Conservation (phyloP, 352 stramenopile species). For the Blastocystis hominis region DNA sequence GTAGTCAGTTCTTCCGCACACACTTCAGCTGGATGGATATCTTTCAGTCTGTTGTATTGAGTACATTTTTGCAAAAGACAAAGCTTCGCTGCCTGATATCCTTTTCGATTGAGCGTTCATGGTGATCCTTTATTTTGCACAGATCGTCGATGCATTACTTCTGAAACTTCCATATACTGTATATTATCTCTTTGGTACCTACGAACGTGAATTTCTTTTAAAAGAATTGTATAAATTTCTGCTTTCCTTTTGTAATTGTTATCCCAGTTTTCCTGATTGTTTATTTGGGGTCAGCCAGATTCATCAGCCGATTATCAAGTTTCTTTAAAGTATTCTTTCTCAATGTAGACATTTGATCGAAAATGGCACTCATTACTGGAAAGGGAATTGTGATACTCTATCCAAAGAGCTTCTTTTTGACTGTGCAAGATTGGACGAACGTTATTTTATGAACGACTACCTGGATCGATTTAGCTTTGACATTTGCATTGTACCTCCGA, state of each 20-base stretch:
- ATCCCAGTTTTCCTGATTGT: slow-evolving; percentile 20
- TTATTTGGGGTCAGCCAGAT: background rate
- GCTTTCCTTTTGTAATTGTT: slow-evolving; percentile 40
- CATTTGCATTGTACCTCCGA: background rate
- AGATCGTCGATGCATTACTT: background rate
- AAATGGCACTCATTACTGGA: background rate
- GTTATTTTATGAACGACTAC: slow-evolving; percentile 1
- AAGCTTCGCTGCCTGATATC: background rate
- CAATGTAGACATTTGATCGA: background rate
- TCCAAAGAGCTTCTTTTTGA: background rate
- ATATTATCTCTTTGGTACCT: background rate
- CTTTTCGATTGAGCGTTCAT: background rate
- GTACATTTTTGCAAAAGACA: background rate
- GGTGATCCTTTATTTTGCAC: background rate
- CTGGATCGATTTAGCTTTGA: slow-evolving; percentile 12
- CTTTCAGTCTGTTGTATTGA: slow-evolving; percentile 8
- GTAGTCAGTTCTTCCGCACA: slow-evolving; percentile 10
- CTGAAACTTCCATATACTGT: background rate
- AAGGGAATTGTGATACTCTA: background rate
- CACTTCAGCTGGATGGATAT: background rate
- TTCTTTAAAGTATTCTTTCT: background rate
- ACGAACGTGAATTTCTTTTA: background rate
- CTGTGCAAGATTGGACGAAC: slow-evolving; percentile 33
- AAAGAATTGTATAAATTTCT: background rate
- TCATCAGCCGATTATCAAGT: background rate